Base-by-base conservation (phyloP, 257 asterid species). In the Solanum bukasovii region DNA sequence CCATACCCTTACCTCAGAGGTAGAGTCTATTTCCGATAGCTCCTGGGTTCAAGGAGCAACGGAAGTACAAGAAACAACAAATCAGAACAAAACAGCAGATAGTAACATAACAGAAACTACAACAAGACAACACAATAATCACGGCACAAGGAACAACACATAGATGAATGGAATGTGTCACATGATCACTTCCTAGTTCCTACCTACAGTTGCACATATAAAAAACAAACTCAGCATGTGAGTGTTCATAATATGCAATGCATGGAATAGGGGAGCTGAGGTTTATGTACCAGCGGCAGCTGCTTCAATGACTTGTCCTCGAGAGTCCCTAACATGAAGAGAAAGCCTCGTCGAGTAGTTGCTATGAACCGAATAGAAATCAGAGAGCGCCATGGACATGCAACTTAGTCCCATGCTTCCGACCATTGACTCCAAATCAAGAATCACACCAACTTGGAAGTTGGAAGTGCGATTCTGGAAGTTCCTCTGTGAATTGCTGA, bases 201-300 rank as follows among this genome's bases (percentile, higher is more conserved):
- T 75, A 38, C 83, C 59, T 23, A 38, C 23, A 75, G 34, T 75
- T 38, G 83, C 59, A 75, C 56, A 37, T 11, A 31, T 23, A 1
- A 9, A 23, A 75, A 75, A 37, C 33, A 75, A 75, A 21, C 83
- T 37, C 83, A 37, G 33, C 33, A 37, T 21, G 52, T 1, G 83
- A 73, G 68, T 81, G 68, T 46, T 21, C 10, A 44, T 46, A 46
- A 44, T 46, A 27, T 81, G 67, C 40, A 46, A 44, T 81, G 65
- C 83, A 37, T 38, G 83, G 56, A 10, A 21, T 37, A 38, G 21
- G 21, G 83, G 56, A 75, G 12, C 31, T 75, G 83, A 75, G 74
- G 35, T 38, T 21, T 61, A 65, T 46, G 20, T 88, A 93, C 94
- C 94, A 87, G 93, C 90, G 59, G 88, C 90, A 67, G 96, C 96